Percentiles rank a stretch among this genome's conserved stretches.
phyloP scores from a whole-genome alignment of 257 asterid genomes.

The Nicotiana tomentosiformis region DNA sequence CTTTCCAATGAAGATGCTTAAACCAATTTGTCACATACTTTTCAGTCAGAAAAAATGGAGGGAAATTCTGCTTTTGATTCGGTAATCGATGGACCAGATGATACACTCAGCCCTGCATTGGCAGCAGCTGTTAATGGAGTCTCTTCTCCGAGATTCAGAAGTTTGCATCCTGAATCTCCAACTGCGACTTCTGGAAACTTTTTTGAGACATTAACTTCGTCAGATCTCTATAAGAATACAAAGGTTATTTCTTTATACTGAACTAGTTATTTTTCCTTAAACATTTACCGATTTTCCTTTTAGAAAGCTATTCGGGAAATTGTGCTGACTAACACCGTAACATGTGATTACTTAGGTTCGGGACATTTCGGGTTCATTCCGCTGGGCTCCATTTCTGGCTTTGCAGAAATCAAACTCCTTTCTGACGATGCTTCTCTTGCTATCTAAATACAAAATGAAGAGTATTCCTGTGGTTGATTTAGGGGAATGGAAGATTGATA shows the following conservation, averaged over 20 bases:
- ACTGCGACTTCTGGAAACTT: constrained; percentile 77
- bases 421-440: constrained; percentile 87
- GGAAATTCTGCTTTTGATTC: constrained; percentile 29
- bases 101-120: constrained; percentile 58
- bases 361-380: constrained; percentile 89
- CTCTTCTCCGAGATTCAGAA: constrained; percentile 82
- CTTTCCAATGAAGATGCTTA: background rate
- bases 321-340: background rate
- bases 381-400: constrained; percentile 99
- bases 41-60: constrained; percentile 90
- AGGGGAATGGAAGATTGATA: constrained; percentile 77
- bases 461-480: constrained; percentile 88
- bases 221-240: constrained; percentile 82
- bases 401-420: constrained; percentile 89
- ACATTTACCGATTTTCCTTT: constrained; percentile 1
- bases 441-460: constrained; percentile 94
- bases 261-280: background rate
- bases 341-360: constrained; percentile 52
- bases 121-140: constrained; percentile 77
- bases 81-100: constrained; percentile 27
- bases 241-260: constrained; percentile 39
- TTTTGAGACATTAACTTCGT: constrained; percentile 78
- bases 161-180: constrained; percentile 85
- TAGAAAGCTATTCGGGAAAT: background rate
- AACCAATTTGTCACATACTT: background rate